Conservation (phyloP, 495 filamentous ascomycete species). For the Geopyxis carbonaria region DNA sequence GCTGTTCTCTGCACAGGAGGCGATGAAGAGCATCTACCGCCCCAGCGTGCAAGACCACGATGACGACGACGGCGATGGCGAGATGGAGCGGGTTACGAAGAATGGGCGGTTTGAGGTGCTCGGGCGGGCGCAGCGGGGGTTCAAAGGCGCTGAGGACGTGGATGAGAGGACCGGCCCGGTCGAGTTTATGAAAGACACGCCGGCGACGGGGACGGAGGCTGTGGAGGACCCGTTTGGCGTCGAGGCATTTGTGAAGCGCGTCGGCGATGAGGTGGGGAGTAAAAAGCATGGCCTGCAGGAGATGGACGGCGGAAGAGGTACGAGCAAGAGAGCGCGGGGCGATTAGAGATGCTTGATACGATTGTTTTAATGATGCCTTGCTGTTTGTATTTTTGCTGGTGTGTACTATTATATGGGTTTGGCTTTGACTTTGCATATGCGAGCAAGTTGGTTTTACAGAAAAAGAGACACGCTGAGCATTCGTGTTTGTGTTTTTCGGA, state of each 20-base stretch:
- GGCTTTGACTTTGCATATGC: no score
- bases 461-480: no score
- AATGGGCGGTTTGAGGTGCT: constrained; percentile 48
- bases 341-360: not conserved
- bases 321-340: constrained; percentile 2
- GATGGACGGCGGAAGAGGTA: constrained; percentile 3
- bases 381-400: no score
- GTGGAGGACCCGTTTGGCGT: constrained; percentile 74
- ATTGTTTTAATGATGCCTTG: no score
- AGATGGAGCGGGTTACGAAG: constrained; percentile 77
- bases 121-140: constrained; percentile 43
- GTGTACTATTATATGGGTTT: no score
- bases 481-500: no score
- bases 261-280: constrained; percentile 36
- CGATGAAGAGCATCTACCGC: constrained; percentile 85
- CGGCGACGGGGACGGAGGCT: constrained; percentile 30
- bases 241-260: constrained; percentile 67
- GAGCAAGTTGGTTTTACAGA: no score
- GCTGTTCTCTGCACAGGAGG: constrained; percentile 90
- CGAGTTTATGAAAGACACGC: constrained; percentile 87
- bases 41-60: constrained; percentile 51
- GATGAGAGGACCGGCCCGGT: constrained; percentile 83
- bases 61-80: constrained; percentile 55
- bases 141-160: constrained; percentile 73
- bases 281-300: constrained; percentile 81